phyloP scores from a whole-genome alignment of 2,329 filamentous ascomycete genomes.

The Sarocladium oryzae region DNA sequence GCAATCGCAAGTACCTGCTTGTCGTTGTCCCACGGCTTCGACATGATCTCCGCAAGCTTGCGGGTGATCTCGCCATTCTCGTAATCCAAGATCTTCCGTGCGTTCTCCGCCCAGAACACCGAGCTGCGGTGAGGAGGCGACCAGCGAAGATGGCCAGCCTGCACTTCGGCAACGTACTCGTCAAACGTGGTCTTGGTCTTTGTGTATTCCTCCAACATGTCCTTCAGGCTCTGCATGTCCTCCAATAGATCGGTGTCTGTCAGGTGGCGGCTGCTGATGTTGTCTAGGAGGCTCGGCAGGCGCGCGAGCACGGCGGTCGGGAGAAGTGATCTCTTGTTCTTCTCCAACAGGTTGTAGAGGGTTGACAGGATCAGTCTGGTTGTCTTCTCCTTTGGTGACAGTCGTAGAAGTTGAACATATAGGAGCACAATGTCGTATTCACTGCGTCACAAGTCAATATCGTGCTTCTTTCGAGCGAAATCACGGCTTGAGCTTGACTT shows the following conservation, averaged over 20 bases:
- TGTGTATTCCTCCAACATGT: constrained; percentile 60
- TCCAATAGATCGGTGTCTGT: constrained; percentile 59
- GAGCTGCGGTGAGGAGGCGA: constrained; percentile 83
- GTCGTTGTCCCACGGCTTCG: constrained; percentile 66
- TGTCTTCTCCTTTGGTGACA: constrained; percentile 97
- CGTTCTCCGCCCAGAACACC: constrained; percentile 88
- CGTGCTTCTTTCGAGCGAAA: background rate
- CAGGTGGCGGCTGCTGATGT: constrained; percentile 55
- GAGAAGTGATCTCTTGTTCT: constrained; percentile 65
- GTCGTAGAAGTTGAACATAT: constrained; percentile 83
- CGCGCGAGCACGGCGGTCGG: constrained; percentile 82
- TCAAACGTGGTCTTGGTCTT: constrained; percentile 74
- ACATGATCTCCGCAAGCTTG: constrained; percentile 79
- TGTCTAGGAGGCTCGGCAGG: constrained; percentile 62
- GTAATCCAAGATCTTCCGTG: constrained; percentile 76
- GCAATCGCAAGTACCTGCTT: constrained; percentile 87
- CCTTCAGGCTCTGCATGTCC: constrained; percentile 53
- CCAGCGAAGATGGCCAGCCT: constrained; percentile 84
- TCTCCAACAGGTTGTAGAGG: constrained; percentile 73
- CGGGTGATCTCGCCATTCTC: constrained; percentile 72
- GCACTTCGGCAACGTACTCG: constrained; percentile 82
- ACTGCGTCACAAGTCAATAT: constrained; percentile 39
- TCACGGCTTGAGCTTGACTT: constrained; percentile 26
- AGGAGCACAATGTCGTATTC: constrained; percentile 89
- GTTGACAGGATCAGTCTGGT: constrained; percentile 87